Evolutionary conservation across 495 filamentous ascomycete species (phyloP), one percentile per base, ranked within the genome.

Genomic region (Apiosordaria backusii): DNA sequence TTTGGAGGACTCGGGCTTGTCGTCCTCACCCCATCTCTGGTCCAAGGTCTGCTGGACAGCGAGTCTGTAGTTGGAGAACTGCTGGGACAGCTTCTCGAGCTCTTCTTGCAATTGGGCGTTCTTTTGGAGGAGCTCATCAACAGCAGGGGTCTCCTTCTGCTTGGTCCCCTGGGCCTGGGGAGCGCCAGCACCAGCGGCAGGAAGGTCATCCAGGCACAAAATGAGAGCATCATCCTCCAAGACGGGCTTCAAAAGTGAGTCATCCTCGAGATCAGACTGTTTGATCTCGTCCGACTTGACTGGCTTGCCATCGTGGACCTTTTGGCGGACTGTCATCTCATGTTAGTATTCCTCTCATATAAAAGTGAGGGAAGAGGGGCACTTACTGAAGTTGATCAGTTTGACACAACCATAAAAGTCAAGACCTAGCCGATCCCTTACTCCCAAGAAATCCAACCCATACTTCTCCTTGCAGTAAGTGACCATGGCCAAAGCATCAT

Each of bases 151-250:
- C n/a, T 53, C 80, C 72, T 65, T 35, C 67, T 40, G 4, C 5
- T 23, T 26, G 60, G 15, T 25, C 27, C 24, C 53, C 19, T 57
- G 25, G n/a, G 26, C 50, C 40, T 61, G 19, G 19, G 2, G 50
- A 75, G 60, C 25, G 78, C 64, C 68, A 23, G 6, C 23, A 23
- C 66, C 65, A 40, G 78, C 68, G 50, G 80, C 79, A 10, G 83
- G 79, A 54, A 95, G 77, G 52, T 97, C 94, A 67, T 95, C 93
- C 60, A 97, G 79, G 59, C 85, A 89, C 67, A 94, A 90, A 35
- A 98, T 81, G 50, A 97, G 80, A 16, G 93, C 89, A 67, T 98
- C 93, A 71, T 97, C 92, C 69, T 96, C 91, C n/a, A 98, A 76
- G 10, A 91, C 88, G 1, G 93, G 94, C 77, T 90, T 88, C 61